phyloP scores from a whole-genome alignment of 2,329 filamentous ascomycete species.

The Leptographium radiaticola region DNA sequence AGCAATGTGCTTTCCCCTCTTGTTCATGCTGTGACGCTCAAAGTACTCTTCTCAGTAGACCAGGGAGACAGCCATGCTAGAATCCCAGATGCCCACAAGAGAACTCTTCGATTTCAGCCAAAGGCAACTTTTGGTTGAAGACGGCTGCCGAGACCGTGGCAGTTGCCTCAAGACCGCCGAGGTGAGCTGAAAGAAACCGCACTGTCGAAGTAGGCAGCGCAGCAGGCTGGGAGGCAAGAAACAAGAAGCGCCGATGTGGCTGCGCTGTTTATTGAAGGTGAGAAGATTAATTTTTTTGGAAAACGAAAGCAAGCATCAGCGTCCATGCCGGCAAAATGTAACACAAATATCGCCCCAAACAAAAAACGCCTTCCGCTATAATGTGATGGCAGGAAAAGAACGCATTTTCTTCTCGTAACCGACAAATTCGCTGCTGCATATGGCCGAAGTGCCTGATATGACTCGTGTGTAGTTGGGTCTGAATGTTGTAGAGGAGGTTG shows the following conservation, averaged over 20 bases:
- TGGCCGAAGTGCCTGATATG: neutral
- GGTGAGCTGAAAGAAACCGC: neutral
- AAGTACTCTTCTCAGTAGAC: too few species aligned
- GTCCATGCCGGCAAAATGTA: slow-evolving; percentile 4
- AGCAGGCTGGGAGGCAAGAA: neutral
- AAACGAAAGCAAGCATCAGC: neutral
- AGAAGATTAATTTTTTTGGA: neutral
- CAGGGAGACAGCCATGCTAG: too few species aligned
- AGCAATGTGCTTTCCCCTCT: too few species aligned
- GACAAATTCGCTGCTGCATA: slow-evolving; percentile 1
- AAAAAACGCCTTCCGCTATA: slow-evolving; percentile 14
- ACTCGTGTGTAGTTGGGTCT: neutral
- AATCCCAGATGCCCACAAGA: too few species aligned
- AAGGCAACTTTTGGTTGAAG: too few species aligned
- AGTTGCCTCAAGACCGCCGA: neutral
- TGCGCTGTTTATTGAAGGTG: neutral
- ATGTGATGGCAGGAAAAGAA: slow-evolving; percentile 4
- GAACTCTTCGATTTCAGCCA: too few species aligned
- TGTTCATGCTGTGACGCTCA: too few species aligned
- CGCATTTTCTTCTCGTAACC: neutral
- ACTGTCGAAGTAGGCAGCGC: neutral
- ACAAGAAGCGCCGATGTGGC: neutral
- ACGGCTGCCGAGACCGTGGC: too few species aligned
- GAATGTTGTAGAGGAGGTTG: neutral
- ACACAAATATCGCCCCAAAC: slow-evolving; percentile 1